Evolutionary conservation across 495 filamentous ascomycete species (phyloP).

Genomic region (Neurospora intermedia): DNA sequence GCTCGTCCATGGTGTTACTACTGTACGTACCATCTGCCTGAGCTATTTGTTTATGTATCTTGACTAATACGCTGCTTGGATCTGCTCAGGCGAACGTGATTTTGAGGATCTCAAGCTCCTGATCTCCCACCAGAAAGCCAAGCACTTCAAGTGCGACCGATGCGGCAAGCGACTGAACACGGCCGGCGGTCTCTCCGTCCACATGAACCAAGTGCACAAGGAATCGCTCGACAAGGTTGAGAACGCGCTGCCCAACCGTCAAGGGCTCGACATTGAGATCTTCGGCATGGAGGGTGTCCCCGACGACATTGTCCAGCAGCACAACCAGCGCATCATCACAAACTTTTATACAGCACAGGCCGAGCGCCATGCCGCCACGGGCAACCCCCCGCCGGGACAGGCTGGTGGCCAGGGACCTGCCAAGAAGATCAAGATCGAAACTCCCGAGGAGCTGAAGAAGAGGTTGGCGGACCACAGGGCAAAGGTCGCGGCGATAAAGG

Average conservation of each 20-base stretch:
- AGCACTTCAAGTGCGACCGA: conserved; percentile 94
- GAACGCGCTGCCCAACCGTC: conserved; percentile 78
- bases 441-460: conserved; percentile 67
- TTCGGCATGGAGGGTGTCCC: conserved; percentile 98
- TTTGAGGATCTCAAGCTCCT: conserved; percentile 96
- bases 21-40: conserved; percentile 36
- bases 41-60: too few species aligned
- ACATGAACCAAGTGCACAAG: conserved; percentile 98
- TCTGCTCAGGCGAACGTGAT: conserved; percentile 61
- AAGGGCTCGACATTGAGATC: conserved; percentile 81
- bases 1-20: conserved; percentile 95
- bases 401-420: conserved; percentile 37
- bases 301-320: conserved; percentile 66
- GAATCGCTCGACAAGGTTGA: conserved; percentile 76
- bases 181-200: conserved; percentile 87
- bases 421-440: conserved; percentile 77
- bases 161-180: conserved; percentile 85
- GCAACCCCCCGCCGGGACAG: conserved; percentile 63
- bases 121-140: conserved; percentile 93
- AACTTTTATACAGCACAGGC: conserved; percentile 78
- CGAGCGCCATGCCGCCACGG: conserved; percentile 69
- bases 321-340: conserved; percentile 72
- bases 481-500: conserved; percentile 49
- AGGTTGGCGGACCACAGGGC: conserved; percentile 72
- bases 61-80: conserved; percentile 12